A percentile compares a stretch with the other conserved stretches of the same genome.
phyloP scores from a whole-genome alignment of 192 early-diverging fungal species.

The Gigaspora rosea region DNA sequence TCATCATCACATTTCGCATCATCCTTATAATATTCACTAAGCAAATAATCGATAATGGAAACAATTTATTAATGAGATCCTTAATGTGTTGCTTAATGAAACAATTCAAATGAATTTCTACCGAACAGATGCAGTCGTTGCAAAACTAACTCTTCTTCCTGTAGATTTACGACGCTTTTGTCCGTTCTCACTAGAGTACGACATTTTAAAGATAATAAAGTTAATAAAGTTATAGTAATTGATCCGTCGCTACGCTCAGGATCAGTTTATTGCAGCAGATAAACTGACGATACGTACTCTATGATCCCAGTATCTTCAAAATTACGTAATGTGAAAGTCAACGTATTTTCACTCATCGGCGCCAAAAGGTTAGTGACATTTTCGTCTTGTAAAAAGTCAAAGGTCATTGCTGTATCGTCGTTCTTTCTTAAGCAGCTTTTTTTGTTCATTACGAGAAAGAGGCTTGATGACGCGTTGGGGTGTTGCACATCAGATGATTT shows the following conservation, averaged over 20 bases:
- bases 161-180: conserved; percentile 4
- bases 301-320: background rate
- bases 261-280: no score
- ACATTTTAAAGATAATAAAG: background rate
- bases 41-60: no score
- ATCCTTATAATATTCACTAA: background rate
- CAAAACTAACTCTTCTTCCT: conserved; percentile 14
- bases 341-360: background rate
- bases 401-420: conserved; percentile 10
- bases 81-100: no score
- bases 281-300: background rate
- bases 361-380: conserved; percentile 5
- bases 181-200: background rate
- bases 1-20: background rate
- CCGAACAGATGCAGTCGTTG: conserved; percentile 7
- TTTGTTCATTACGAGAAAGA: no score
- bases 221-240: background rate
- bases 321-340: background rate
- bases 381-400: conserved; percentile 14
- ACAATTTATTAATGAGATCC: no score
- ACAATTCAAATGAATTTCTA: background rate
- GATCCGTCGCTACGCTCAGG: no score
- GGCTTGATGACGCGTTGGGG: no score
- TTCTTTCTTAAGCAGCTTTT: conserved; percentile 12
- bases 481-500: no score